A percentile compares a stretch with the other conserved stretches of the same genome.
Conservation (phyloP, 306 rosid species). For the Vigna nakashimae region DNA sequence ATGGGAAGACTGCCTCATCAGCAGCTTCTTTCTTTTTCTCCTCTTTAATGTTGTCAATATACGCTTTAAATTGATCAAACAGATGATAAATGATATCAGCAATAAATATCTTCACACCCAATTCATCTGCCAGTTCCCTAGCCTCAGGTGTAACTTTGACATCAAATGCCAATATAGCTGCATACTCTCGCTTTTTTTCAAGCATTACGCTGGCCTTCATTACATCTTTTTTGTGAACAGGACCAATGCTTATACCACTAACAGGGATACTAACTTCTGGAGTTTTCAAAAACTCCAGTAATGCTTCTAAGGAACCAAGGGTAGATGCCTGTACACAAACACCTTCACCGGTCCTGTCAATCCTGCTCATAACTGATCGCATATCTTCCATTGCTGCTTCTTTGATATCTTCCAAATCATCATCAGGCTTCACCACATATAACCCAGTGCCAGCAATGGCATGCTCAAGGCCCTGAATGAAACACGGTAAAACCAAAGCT, state of each 20-base stretch:
- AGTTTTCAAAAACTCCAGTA: conserved; percentile 89
- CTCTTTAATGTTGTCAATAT: conserved; percentile 88
- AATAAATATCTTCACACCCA: conserved; percentile 82
- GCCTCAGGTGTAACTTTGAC: conserved; percentile 97
- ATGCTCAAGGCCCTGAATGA: conserved; percentile 86
- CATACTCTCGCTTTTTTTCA: conserved; percentile 85
- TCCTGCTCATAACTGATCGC: conserved; percentile 84
- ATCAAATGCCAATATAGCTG: conserved; percentile 94
- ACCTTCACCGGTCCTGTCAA: conserved; percentile 91
- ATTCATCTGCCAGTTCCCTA: conserved; percentile 83
- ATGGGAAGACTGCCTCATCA: conserved; percentile 95
- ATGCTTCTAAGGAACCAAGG: conserved; percentile 95
- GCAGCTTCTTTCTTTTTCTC: conserved; percentile 93
- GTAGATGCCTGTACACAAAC: conserved; percentile 99
- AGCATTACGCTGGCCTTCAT: conserved; percentile 99
- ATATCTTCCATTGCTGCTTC: conserved; percentile 85
- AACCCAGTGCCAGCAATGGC: conserved; percentile 95
- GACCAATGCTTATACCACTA: conserved; percentile 92
- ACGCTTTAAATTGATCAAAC: conserved; percentile 92
- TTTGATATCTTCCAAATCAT: conserved; percentile 82
- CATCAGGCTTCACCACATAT: conserved; percentile 82
- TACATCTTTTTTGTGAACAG: conserved; percentile 95
- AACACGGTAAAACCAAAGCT: conserved; percentile 32
- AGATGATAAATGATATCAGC: conserved; percentile 97
- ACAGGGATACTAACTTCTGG: conserved; percentile 94